Evolutionary conservation across 202 grass and related monocot species (phyloP).

Genomic region (Brachypodium distachyon): DNA sequence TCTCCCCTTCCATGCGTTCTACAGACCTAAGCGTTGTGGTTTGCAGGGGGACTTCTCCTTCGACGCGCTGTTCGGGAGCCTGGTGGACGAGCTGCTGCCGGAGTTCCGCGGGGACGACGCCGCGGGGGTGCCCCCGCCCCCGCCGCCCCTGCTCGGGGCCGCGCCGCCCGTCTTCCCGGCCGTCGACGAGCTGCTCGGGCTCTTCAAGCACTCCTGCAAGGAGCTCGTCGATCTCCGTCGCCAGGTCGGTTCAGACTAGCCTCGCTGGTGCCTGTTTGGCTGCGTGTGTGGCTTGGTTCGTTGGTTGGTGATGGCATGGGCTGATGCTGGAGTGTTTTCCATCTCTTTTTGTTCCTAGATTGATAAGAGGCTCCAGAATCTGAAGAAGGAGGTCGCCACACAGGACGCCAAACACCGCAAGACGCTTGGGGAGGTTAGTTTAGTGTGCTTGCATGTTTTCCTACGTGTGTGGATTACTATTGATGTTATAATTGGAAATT

Average conservation of each 20-base stretch:
- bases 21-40: neutral
- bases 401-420: constrained; percentile 91
- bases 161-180: constrained; percentile 72
- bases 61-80: constrained; percentile 76
- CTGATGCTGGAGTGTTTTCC: constrained; percentile 1
- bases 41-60: constrained; percentile 91
- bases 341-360: constrained; percentile 41
- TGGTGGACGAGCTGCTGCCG: constrained; percentile 86
- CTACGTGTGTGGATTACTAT: neutral
- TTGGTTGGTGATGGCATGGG: neutral
- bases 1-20: neutral
- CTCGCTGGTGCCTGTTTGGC: neutral
- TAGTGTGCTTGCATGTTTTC: neutral
- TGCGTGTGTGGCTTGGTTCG: no score
- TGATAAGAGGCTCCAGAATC: constrained; percentile 88
- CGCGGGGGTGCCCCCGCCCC: constrained; percentile 32
- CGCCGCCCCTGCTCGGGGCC: constrained; percentile 34
- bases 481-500: neutral
- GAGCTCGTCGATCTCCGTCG: constrained; percentile 84
- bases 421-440: constrained; percentile 87
- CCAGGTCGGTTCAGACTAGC: constrained; percentile 30
- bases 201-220: constrained; percentile 99
- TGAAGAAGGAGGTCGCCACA: constrained; percentile 84
- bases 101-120: constrained; percentile 60
- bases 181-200: constrained; percentile 70